Evolutionary conservation across 1,284 basidiomycete species (phyloP).

Genomic region (Vanrija pseudolonga): DNA sequence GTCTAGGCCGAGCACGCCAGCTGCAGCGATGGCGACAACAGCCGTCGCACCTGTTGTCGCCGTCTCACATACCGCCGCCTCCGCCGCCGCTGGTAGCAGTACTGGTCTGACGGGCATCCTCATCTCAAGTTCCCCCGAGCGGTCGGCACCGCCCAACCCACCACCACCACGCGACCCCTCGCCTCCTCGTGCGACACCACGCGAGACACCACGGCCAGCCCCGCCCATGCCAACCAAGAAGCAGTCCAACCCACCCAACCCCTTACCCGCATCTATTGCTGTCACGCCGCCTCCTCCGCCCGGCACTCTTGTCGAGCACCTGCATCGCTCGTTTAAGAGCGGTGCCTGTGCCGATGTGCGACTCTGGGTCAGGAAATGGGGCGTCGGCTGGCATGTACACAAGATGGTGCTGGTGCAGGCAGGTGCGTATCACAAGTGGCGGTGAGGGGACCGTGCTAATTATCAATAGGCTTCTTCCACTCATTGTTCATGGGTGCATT

Average conservation of each 20-base stretch:
- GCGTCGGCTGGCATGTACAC: conserved; percentile 71
- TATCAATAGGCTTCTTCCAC: conserved; percentile 69
- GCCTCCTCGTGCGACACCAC: neutral
- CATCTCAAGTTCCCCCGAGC: neutral
- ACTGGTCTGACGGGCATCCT: too few relatives aligned
- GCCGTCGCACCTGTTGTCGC: neutral
- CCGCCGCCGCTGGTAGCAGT: neutral
- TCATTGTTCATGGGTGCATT: conserved; percentile 80
- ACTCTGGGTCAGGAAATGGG: conserved; percentile 68
- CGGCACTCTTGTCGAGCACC: conserved; percentile 52
- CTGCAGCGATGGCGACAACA: neutral
- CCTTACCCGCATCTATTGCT: conserved; percentile 8
- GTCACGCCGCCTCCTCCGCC: conserved; percentile 23
- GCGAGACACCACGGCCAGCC: neutral
- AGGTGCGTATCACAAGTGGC: conserved; percentile 51
- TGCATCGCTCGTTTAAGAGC: conserved; percentile 68
- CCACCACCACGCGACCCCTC: conserved; percentile 5
- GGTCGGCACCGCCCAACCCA: conserved; percentile 3
- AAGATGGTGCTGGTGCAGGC: conserved; percentile 79
- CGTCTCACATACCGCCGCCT: too few relatives aligned
- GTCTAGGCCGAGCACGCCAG: too few relatives aligned
- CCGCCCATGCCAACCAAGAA: conserved; percentile 13
- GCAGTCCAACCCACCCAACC: conserved; percentile 5
- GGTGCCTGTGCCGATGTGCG: conserved; percentile 71
- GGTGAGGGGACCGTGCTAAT: neutral